phyloP scores from a whole-genome alignment of 495 filamentous ascomycete genomes.

The Emericellopsis terricola region DNA sequence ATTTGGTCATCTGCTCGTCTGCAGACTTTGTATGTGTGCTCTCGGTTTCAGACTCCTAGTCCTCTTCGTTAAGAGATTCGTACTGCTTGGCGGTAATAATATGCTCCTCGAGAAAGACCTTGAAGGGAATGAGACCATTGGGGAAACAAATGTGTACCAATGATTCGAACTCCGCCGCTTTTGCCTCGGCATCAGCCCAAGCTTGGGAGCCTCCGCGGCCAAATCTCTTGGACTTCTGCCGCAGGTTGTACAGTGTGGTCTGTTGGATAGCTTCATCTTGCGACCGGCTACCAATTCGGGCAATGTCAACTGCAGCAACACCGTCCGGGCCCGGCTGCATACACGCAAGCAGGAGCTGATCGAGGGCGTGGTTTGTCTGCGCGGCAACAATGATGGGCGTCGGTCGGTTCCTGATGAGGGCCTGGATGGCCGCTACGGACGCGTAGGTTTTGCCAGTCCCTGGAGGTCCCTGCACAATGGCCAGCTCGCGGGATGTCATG shows the following conservation, averaged over 20 bases:
- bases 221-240: constrained; percentile 8
- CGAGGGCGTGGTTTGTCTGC: constrained; percentile 87
- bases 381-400: constrained; percentile 52
- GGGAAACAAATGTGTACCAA: constrained; percentile 31
- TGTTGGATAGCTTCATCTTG: constrained; percentile 42
- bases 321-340: constrained; percentile 25
- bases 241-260: constrained; percentile 46
- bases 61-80: constrained; percentile 36
- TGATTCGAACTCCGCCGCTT: constrained; percentile 16
- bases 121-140: constrained; percentile 26
- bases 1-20: too few relatives aligned
- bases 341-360: constrained; percentile 61
- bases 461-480: constrained; percentile 80
- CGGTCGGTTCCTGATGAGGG: constrained; percentile 35
- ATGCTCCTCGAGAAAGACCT: constrained; percentile 25
- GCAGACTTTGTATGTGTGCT: too few relatives aligned
- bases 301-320: constrained; percentile 36
- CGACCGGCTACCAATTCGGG: constrained; percentile 67
- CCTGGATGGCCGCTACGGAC: constrained; percentile 50
- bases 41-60: constrained; percentile 35
- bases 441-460: constrained; percentile 82
- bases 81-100: constrained; percentile 45
- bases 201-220: too few relatives aligned
- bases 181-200: too few relatives aligned
- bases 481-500: constrained; percentile 54